phyloP scores from a whole-genome alignment of 1,139 yeast genomes.

The Saccharomyces hybrid region DNA sequence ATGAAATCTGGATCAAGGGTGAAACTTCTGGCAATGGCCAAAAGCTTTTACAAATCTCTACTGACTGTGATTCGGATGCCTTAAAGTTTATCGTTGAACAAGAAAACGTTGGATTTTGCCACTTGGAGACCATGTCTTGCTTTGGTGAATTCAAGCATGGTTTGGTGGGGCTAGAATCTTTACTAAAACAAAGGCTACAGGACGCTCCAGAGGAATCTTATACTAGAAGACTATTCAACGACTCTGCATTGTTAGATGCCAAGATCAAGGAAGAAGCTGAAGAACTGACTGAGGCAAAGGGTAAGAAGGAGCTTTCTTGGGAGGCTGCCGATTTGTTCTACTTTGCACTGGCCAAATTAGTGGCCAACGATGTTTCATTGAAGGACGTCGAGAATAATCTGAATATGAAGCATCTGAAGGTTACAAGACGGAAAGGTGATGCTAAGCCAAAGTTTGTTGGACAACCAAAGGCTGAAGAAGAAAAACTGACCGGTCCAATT shows the following conservation, averaged over 20 bases:
- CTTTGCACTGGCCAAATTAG: conserved; percentile 83
- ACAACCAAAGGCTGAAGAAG: conserved; percentile 16
- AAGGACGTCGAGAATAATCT: conserved; percentile 77
- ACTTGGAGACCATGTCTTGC: conserved; percentile 69
- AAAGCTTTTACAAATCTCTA: conserved; percentile 51
- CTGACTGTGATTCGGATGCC: conserved; percentile 92
- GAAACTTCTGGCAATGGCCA: conserved; percentile 94
- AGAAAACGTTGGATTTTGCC: conserved; percentile 73
- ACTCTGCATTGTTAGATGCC: conserved; percentile 65
- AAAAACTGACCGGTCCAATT: conserved; percentile 37
- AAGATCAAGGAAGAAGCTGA: conserved; percentile 95
- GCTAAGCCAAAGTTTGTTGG: conserved; percentile 71
- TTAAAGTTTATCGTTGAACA: conserved; percentile 80
- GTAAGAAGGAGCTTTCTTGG: conserved; percentile 78
- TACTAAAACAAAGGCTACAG: conserved; percentile 43
- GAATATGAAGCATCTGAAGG: conserved; percentile 75
- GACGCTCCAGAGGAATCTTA: conserved; percentile 88
- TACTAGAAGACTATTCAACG: conserved; percentile 79
- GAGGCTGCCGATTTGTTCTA: conserved; percentile 94
- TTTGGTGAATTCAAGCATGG: conserved; percentile 61
- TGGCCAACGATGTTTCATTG: conserved; percentile 70
- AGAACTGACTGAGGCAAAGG: conserved; percentile 78
- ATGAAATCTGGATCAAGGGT: conserved; percentile 93
- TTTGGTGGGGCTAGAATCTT: conserved; percentile 51
- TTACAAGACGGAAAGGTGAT: conserved; percentile 91